These are phyloP conservation scores for Inonotus hispidus DNA, from an alignment of 1,284 basidiomycete genomes.

Conservation along the genomic window DNA sequence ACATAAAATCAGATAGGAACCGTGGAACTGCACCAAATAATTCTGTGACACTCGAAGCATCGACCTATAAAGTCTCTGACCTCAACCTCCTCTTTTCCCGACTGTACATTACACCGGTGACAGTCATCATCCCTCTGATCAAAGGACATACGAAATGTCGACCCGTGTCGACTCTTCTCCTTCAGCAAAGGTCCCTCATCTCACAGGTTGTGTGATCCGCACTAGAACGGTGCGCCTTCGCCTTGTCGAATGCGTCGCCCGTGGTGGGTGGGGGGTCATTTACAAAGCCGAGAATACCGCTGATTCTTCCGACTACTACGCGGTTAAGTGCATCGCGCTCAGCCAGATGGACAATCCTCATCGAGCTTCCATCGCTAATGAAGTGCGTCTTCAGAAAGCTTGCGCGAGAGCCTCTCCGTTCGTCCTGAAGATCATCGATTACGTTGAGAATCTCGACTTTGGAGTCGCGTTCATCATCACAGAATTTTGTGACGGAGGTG, in stretches of 20 bases:
- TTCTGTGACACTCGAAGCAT: neutral
- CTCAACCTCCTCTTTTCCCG: neutral
- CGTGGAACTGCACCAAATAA: neutral
- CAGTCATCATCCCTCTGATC: neutral
- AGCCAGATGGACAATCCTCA: slow-evolving; percentile 28
- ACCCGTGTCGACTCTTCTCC: neutral
- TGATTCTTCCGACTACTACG: slow-evolving; percentile 57
- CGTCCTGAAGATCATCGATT: slow-evolving; percentile 58
- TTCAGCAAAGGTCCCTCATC: slow-evolving; percentile 5
- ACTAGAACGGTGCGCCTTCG: slow-evolving; percentile 61
- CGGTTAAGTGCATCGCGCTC: slow-evolving; percentile 48
- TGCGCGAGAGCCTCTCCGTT: slow-evolving; percentile 44
- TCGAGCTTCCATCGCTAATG: slow-evolving; percentile 39
- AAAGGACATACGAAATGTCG: neutral
- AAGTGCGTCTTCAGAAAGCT: slow-evolving; percentile 45
- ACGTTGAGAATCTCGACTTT: slow-evolving; percentile 44
- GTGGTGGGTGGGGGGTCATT: slow-evolving; percentile 95
- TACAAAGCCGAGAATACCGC: slow-evolving; percentile 80
- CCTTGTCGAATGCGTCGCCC: slow-evolving; percentile 51
- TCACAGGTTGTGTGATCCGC: slow-evolving; percentile 46
- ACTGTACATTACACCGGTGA: neutral
- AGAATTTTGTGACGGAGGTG: slow-evolving; percentile 80
- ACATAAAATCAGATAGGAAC: too few relatives aligned
- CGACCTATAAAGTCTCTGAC: neutral
- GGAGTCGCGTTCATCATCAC: slow-evolving; percentile 55